Conservation (phyloP, 1,284 basidiomycete species). For the Ganoderma leucocontextum region DNA sequence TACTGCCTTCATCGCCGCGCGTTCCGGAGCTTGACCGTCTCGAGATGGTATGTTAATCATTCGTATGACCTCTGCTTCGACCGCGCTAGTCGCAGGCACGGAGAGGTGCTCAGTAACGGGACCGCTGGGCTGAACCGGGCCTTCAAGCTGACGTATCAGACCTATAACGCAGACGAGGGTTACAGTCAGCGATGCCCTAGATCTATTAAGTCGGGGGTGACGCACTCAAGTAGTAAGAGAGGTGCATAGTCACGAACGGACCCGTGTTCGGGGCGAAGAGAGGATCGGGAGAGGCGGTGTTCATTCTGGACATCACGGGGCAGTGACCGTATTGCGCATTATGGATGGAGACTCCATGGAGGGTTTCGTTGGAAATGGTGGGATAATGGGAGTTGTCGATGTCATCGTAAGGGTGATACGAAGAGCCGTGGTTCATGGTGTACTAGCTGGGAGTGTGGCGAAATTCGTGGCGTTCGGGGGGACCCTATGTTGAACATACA, state of each 20-base stretch:
- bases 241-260: not conserved
- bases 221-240: not conserved
- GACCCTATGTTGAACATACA: not conserved
- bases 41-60: not conserved
- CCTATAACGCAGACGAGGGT: not conserved
- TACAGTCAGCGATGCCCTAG: not conserved
- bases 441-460: not conserved
- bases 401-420: not conserved
- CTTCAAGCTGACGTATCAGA: not conserved
- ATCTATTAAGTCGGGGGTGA: not conserved
- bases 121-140: not conserved
- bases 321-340: not conserved
- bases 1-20: not conserved
- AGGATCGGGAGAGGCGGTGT: not conserved
- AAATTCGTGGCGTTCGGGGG: not conserved
- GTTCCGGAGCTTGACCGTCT: not conserved
- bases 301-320: not conserved
- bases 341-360: not conserved
- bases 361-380: not conserved
- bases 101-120: not conserved
- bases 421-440: not conserved
- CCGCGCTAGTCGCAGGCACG: not conserved
- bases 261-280: not conserved
- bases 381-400: not conserved
- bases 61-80: not conserved